A percentile compares a stretch with the other conserved stretches of the same genome.
These are phyloP conservation scores for Trichoderma citrinoviride DNA, from an alignment of 2,329 filamentous ascomycete species.

Conservation along the genomic window DNA sequence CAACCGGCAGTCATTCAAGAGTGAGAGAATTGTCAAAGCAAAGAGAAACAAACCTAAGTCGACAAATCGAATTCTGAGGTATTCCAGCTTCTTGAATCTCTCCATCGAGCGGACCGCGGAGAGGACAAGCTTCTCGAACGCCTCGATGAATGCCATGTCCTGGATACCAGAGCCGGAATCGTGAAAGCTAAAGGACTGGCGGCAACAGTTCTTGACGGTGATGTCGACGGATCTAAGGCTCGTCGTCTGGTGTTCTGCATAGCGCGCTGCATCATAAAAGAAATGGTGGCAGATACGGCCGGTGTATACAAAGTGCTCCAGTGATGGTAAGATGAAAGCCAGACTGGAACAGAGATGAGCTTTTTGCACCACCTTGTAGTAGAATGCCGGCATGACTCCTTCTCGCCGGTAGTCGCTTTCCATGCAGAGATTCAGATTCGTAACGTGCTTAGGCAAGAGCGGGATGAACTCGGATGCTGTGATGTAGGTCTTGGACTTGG, in stretches of 20 bases:
- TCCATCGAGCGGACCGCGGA: slow-evolving; percentile 60
- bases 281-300: slow-evolving; percentile 69
- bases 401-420: slow-evolving; percentile 71
- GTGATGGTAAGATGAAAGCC: slow-evolving; percentile 56
- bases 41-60: slow-evolving; percentile 56
- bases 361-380: slow-evolving; percentile 56
- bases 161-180: slow-evolving; percentile 68
- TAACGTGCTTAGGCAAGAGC: slow-evolving; percentile 55
- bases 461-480: slow-evolving; percentile 64
- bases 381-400: slow-evolving; percentile 57
- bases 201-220: slow-evolving; percentile 72
- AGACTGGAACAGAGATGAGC: slow-evolving; percentile 65
- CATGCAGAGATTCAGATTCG: slow-evolving; percentile 64
- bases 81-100: slow-evolving; percentile 57
- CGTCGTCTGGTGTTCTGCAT: slow-evolving; percentile 47
- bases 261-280: slow-evolving; percentile 57
- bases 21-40: background rate
- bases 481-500: slow-evolving; percentile 70
- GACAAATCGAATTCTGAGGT: slow-evolving; percentile 70
- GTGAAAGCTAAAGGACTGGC: slow-evolving; percentile 52
- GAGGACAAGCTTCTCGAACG: slow-evolving; percentile 67
- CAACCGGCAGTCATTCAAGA: too few relatives aligned
- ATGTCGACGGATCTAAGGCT: slow-evolving; percentile 66
- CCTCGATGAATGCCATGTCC: slow-evolving; percentile 67
- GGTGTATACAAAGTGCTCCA: slow-evolving; percentile 70